phyloP scores from a whole-genome alignment of 257 asterid species.

The Schizonepeta tenuifolia region DNA sequence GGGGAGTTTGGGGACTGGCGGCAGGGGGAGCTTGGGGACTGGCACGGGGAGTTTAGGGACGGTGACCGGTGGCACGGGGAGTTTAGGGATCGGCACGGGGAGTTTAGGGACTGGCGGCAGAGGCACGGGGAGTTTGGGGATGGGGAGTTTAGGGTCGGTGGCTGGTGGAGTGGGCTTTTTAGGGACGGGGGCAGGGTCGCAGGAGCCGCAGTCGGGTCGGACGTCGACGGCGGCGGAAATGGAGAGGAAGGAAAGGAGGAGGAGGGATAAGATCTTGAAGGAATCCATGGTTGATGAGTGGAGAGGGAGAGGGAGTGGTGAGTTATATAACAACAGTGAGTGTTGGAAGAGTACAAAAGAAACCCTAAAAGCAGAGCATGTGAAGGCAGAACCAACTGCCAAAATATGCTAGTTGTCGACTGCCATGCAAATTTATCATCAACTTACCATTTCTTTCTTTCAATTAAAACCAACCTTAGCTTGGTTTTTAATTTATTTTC shows the following conservation, averaged over 20 bases:
- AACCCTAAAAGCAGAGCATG: conserved; percentile 57
- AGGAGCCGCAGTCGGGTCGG: conserved; percentile 53
- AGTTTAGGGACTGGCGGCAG: conserved; percentile 11
- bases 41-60: conserved; percentile 32
- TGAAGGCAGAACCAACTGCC: conserved; percentile 56
- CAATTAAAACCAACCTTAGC: no score
- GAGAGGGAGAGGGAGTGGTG: not conserved
- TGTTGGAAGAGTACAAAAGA: conserved; percentile 37
- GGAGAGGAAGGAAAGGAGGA: conserved; percentile 49
- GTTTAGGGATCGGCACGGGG: conserved; percentile 17
- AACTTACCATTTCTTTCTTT: no score
- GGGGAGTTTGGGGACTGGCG: conserved; percentile 32
- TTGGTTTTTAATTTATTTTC: no score
- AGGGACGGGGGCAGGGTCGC: conserved; percentile 36
- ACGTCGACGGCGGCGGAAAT: conserved; percentile 45
- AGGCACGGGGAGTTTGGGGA: not conserved
- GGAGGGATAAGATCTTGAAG: conserved; percentile 49
- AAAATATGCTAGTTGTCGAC: conserved; percentile 70
- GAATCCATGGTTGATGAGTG: conserved; percentile 46
- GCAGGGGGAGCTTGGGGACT: not conserved
- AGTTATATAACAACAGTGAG: conserved; percentile 43
- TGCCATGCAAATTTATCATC: conserved; percentile 39
- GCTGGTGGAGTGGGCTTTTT: conserved; percentile 22
- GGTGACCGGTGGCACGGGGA: not conserved
- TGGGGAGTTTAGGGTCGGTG: conserved; percentile 9